Base-by-base conservation (phyloP, 495 filamentous ascomycete species). In the Neurospora sp. region DNA sequence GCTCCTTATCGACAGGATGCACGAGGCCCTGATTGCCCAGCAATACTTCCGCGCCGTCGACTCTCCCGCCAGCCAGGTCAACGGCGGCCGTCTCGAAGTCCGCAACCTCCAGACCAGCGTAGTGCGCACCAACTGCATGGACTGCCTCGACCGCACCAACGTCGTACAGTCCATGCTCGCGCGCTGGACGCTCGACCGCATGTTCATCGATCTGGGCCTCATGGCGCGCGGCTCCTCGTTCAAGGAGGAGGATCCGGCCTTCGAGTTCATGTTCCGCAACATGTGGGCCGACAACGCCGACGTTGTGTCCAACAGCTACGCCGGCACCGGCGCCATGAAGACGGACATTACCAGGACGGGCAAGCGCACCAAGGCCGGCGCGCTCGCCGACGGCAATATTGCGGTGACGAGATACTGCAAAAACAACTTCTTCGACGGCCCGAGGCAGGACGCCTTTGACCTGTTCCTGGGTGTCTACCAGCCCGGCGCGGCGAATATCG, bases 281-380 rank as follows among this genome's bases (percentile, higher is more conserved):
- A 86, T 97, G 40, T 99, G 96, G 96, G 96, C 96, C 41, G 96
- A 99, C 81, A 99, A 99, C 79, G 96, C 96, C 35, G 96, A 99
- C 77, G 91, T 93, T 17, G 96, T 99, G 31, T 95, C 93, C 35
- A 91, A 91, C 73, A 89, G 92, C 1, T 99, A 99, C 79, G 94
- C 95, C 10, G 96, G 96, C 53, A 98, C 96, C 6, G 96, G 96
- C 8, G 96, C 96, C 40, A 85, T 98, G 82, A 98, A 98, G 83
- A 98, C 96, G 1, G 96, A 98, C 79, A 92, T 97, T 73, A 99
- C 96, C 4, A 89, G 96, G 12, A 92, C 91, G 10, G 96, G 96
- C 68, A 87, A 92, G 76, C 89, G 96, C 20, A 98, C 95, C 12
- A 92, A 88, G 41, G 89, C 87, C 3, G 96, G 96, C 53, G 90